Evolutionary conservation across 768 basidiomycete species (phyloP), one percentile per base, ranked within the genome.

Genomic region (Lenzites betulinus): DNA sequence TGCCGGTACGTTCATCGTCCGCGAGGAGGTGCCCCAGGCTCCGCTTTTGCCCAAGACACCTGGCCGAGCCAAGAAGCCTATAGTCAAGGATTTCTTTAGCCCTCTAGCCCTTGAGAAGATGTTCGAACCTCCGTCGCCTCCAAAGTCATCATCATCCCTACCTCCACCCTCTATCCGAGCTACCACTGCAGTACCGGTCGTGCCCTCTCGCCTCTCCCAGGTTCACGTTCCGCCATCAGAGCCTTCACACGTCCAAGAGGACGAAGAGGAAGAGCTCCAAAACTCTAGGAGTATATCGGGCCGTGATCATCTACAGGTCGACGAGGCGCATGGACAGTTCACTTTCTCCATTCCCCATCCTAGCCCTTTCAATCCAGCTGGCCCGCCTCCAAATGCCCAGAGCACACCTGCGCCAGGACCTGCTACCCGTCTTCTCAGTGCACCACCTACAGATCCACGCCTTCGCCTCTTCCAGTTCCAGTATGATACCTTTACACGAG

Each of bases 401-500:
- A 86, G 86, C 66, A 89, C 86, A 0, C 87, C 88, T 20, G 66
- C 25, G 75, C 75, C 60, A 75, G 76, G 20, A 71, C 75, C 25
- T 60, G 70, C 50, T 65, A 66, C 46, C 59, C 73, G 39, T 67
- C 71, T 30, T 64, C 64, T 58, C 30, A 74, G 69, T 52, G 67
- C 69, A 26, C 79, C 80, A 22, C 65, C 70, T 26, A 89, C 87
- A 26, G 91, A 93, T 69, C 86, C 91, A 2, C 86, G 87, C 28
- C 82, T 94, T 12, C 87, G 89, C 13, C 81, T 98, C 38, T 98
- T 98, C 75, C 90, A 94, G 69, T 91, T 95, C 52, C 88, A 93
- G 64, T 98, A 98, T 69, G 96, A 99, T 73, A 98, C 96, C 0
- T 95, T 92, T 70, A 99, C 96, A 1, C 85, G 94, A 44, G 92